A percentile compares a stretch with the other conserved stretches of the same genome.
Evolutionary conservation across 1,284 basidiomycete species (phyloP).

Genomic region (Rhodotorula sp.): DNA sequence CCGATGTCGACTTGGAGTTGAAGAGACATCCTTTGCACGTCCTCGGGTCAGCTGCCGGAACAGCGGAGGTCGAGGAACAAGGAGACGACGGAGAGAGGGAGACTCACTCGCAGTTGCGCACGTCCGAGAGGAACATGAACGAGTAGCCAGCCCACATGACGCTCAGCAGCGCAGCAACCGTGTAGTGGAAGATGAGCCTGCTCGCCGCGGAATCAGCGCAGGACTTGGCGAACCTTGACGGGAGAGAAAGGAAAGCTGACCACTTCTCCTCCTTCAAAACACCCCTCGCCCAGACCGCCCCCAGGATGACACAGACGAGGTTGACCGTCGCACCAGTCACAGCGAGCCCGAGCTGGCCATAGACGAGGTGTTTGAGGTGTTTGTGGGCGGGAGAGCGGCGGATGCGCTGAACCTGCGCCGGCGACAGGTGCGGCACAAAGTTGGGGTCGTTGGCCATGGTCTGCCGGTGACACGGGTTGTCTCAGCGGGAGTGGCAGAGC

Average conservation of each 20-base stretch:
- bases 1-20: slow-evolving; percentile 26
- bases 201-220: too few relatives aligned
- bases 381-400: slow-evolving; percentile 10
- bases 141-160: slow-evolving; percentile 8
- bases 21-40: background rate
- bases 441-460: background rate
- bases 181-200: slow-evolving; percentile 26
- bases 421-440: slow-evolving; percentile 1
- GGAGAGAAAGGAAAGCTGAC: background rate
- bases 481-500: too few relatives aligned
- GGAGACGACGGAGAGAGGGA: too few relatives aligned
- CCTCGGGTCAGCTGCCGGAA: too few relatives aligned
- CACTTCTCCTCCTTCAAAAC: slow-evolving; percentile 3
- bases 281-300: background rate
- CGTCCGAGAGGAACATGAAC: slow-evolving; percentile 3
- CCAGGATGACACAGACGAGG: background rate
- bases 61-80: background rate
- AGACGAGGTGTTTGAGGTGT: background rate
- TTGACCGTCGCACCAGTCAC: background rate
- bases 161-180: background rate
- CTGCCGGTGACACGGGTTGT: background rate
- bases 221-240: too few relatives aligned
- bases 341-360: background rate
- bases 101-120: slow-evolving; percentile 6
- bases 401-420: slow-evolving; percentile 10